phyloP scores from a whole-genome alignment of 768 basidiomycete species.

The Pleurotus giganteus region DNA sequence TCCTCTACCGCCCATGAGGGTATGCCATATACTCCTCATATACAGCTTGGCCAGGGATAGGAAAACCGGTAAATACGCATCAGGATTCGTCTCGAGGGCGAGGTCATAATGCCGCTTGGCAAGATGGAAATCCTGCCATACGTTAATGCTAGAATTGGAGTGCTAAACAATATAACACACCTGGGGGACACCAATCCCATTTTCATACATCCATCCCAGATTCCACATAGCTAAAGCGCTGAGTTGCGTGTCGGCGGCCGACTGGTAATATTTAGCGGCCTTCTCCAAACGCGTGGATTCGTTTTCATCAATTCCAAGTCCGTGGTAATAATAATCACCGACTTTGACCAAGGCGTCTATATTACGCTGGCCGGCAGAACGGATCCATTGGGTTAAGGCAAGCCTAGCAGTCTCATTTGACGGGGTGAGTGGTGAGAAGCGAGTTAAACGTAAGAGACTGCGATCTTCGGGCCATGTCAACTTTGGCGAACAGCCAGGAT shows the following conservation, averaged over 20 bases:
- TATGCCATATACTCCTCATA: constrained; percentile 80
- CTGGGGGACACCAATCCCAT: constrained; percentile 88
- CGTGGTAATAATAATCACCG: constrained; percentile 95
- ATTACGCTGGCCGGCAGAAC: constrained; percentile 91
- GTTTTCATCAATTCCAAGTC: constrained; percentile 74
- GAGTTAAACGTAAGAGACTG: constrained; percentile 64
- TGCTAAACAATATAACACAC: constrained; percentile 31
- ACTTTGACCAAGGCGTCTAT: constrained; percentile 98
- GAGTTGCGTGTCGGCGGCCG: constrained; percentile 87
- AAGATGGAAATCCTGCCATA: constrained; percentile 82
- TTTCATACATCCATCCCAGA: constrained; percentile 99
- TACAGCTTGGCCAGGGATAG: constrained; percentile 84
- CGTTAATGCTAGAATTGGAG: constrained; percentile 1
- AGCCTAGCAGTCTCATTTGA: constrained; percentile 81
- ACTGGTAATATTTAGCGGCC: constrained; percentile 91
- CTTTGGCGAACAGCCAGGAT: neutral
- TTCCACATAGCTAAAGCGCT: constrained; percentile 99
- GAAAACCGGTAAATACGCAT: constrained; percentile 86
- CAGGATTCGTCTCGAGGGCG: constrained; percentile 81
- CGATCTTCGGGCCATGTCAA: constrained; percentile 45
- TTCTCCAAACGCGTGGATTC: constrained; percentile 74
- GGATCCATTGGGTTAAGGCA: constrained; percentile 91
- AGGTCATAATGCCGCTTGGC: constrained; percentile 95
- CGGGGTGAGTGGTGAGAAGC: constrained; percentile 66
- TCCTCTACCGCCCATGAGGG: constrained; percentile 65